Evolutionary conservation across 148 eudicot species (phyloP).

Genomic region (Polygonum maritimum): DNA sequence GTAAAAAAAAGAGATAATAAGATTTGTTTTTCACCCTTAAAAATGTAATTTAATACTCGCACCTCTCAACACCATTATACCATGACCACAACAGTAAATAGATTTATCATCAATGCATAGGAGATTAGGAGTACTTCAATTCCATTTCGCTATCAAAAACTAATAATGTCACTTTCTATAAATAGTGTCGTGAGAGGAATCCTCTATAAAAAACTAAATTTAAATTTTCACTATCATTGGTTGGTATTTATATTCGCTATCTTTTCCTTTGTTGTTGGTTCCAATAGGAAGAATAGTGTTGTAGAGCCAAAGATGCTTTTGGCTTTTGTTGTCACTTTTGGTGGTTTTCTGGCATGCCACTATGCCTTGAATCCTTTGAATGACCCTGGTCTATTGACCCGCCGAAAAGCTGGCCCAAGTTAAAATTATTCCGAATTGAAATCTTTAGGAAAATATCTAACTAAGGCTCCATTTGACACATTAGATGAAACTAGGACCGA

Average conservation of each 20-base stretch:
- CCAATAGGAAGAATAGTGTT: not conserved
- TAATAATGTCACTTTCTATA: not conserved
- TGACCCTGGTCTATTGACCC: not conserved
- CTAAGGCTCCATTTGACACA: too few species aligned
- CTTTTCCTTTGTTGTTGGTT: not conserved
- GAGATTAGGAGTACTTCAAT: too few species aligned
- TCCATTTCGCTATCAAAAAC: too few species aligned
- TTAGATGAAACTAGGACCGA: too few species aligned
- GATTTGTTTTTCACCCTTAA: too few species aligned
- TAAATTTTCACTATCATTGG: not conserved
- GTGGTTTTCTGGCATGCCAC: constrained; percentile 4
- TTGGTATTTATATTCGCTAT: not conserved
- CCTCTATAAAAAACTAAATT: not conserved
- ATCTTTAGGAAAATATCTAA: too few species aligned
- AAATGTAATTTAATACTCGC: too few species aligned
- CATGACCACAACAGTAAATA: too few species aligned
- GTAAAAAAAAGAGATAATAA: too few species aligned
- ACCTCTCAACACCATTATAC: too few species aligned
- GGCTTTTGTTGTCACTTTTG: constrained; percentile 5
- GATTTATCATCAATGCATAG: too few species aligned
- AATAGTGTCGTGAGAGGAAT: not conserved
- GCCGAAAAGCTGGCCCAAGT: not conserved
- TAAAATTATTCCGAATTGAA: not conserved
- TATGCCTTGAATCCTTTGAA: not conserved
- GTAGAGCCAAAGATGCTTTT: not conserved